Evolutionary conservation across 169 alveolate genomes (phyloP).

Genomic region (Plasmodium relictum): DNA sequence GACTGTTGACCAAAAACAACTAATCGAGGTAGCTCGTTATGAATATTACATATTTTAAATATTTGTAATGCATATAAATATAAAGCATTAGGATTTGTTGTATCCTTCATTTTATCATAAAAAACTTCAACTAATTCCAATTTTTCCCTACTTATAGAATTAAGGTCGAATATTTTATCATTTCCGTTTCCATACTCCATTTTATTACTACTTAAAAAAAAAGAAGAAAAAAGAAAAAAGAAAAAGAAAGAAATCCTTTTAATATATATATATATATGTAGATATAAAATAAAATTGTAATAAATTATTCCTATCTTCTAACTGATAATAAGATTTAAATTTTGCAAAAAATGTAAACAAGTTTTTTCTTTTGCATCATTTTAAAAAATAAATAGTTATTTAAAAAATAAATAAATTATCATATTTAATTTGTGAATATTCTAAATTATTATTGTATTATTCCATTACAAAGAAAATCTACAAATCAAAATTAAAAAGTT

Average conservation of each 20-base stretch:
- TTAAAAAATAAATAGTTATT: no score
- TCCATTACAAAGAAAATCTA: no score
- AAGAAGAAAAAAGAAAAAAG: not conserved
- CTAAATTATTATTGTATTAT: no score
- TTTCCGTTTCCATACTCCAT: constrained; percentile 74
- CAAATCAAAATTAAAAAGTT: no score
- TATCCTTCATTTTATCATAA: constrained; percentile 73
- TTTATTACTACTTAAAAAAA: constrained; percentile 1
- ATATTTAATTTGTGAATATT: no score
- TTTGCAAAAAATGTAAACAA: no score
- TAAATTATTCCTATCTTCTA: no score
- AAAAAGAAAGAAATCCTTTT: not conserved
- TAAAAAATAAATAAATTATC: no score
- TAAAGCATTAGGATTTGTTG: constrained; percentile 86
- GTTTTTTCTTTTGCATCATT: no score
- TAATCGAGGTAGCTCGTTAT: constrained; percentile 91
- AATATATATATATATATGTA: not conserved
- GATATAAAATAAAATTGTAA: not conserved
- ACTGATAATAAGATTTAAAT: no score
- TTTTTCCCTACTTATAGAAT: constrained; percentile 71
- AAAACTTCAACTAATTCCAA: constrained; percentile 64
- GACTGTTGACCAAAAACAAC: constrained; percentile 94
- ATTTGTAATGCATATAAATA: constrained; percentile 89
- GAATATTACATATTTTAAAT: constrained; percentile 89
- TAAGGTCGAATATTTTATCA: constrained; percentile 71